Percentiles rank a stretch among this genome's conserved stretches.
Evolutionary conservation across 805 yeast species (phyloP).

Genomic region (Ogataea henricii): DNA sequence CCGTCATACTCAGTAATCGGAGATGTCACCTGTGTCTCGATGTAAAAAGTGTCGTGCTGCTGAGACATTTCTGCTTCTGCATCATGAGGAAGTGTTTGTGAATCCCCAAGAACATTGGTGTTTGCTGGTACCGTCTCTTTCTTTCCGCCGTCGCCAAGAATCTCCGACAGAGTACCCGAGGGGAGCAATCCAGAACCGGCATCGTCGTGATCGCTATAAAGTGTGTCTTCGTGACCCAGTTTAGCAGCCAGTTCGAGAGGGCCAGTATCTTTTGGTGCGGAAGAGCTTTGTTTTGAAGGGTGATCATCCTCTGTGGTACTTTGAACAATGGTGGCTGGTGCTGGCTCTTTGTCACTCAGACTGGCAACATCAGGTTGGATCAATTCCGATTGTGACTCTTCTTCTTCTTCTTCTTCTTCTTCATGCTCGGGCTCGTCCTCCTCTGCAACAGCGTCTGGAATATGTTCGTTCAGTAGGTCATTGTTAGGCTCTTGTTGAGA

Average conservation of each 20-base stretch:
- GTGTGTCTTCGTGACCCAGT: neutral
- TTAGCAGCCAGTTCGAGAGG: neutral
- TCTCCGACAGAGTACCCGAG: neutral
- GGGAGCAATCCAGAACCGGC: conserved; percentile 6
- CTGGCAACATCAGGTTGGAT: conserved; percentile 8
- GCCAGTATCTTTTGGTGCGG: neutral
- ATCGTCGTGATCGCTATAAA: conserved; percentile 2
- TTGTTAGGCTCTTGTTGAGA: conserved; percentile 1
- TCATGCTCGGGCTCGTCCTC: conserved; percentile 1
- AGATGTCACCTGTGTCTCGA: conserved; percentile 47
- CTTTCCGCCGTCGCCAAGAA: neutral
- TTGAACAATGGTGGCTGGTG: neutral
- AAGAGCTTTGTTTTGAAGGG: neutral
- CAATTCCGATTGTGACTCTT: conserved; percentile 14
- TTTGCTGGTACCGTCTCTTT: neutral
- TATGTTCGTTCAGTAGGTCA: neutral
- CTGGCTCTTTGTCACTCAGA: neutral
- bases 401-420: conserved; percentile 11
- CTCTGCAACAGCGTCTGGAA: neutral
- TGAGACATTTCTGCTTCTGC: neutral
- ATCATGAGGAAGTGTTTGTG: neutral
- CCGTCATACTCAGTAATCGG: conserved; percentile 76
- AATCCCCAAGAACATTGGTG: neutral
- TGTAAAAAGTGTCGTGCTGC: conserved; percentile 27
- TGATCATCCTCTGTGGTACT: neutral